Conservation (phyloP, 345 rosid genomes). For the Brassica carinata region DNA sequence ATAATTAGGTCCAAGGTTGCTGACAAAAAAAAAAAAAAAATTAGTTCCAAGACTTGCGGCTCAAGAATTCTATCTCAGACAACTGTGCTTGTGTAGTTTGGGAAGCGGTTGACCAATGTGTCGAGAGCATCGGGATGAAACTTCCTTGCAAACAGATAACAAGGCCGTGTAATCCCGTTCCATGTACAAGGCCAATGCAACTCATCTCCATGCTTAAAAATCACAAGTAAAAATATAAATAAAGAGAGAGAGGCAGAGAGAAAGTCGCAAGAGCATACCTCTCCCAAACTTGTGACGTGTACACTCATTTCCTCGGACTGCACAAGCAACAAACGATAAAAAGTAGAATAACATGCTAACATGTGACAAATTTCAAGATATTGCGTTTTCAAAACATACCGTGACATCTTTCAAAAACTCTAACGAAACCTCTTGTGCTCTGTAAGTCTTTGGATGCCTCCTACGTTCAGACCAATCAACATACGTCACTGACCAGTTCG, state of each 20-base stretch:
- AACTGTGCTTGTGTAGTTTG: constrained; percentile 57
- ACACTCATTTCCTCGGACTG: constrained; percentile 72
- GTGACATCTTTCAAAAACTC: constrained; percentile 73
- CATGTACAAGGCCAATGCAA: constrained; percentile 69
- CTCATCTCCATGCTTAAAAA: constrained; percentile 55
- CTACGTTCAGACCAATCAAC: constrained; percentile 99
- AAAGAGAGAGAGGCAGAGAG: background rate
- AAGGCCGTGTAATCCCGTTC: constrained; percentile 93
- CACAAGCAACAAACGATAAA: constrained; percentile 29
- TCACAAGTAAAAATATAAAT: constrained; percentile 4
- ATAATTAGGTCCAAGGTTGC: too few species aligned
- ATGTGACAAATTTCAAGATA: background rate
- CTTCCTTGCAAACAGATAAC: constrained; percentile 92
- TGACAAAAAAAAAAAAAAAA: background rate
- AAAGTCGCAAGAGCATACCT: constrained; percentile 38
- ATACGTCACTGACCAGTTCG: constrained; percentile 89
- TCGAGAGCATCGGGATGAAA: constrained; percentile 72
- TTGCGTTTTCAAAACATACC: constrained; percentile 42
- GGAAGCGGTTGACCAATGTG: constrained; percentile 66
- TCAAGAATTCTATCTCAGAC: constrained; percentile 39
- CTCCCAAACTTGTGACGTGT: constrained; percentile 77
- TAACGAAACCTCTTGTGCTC: constrained; percentile 54
- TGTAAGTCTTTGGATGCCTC: constrained; percentile 91
- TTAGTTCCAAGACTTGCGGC: constrained; percentile 16
- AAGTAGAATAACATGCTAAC: background rate